Evolutionary conservation across 257 asterid species (phyloP), one percentile per base, ranked within the genome.

Genomic region (Solanum medicagineum): DNA sequence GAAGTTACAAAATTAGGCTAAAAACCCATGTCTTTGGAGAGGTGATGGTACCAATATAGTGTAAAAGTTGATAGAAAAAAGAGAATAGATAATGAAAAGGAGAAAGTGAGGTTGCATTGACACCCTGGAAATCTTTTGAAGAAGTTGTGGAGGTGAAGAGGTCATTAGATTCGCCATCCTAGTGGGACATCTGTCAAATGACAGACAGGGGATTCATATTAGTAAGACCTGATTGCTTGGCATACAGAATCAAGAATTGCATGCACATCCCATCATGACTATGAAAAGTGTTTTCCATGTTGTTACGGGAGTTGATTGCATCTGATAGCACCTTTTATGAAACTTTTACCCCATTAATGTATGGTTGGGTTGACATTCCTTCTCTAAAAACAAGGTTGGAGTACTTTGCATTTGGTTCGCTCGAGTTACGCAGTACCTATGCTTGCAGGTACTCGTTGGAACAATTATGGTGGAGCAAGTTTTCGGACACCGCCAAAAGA

Each of bases 201-300:
- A 87, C 93, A 14, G 87, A 93, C 56, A 80, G 69, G 86, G 98
- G 97, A 84, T 97, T 98, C 87, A 91, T 96, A 82, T 89, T 96
- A 86, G 98, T 92, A 88, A 93, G 99, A 88, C 99, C 99, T 1
- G 99, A 96, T 22, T 68, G 98, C 96, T 11, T 96, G 99, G 99
- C 90, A 93, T 44, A 19, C 91, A 10, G 87, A 88, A 85, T 87
- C 91, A 1, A 87, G 81, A 88, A 87, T 87, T 59, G 71, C 86
- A 55, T 26, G 29, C 29, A 26, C 87, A 92, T 84, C 91, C 88
- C 22, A 68, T 29, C 83, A 24, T 54, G 86, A 94, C 85, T 87
- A 89, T 96, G 89, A 92, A 87, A 85, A 90, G 74, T 66, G 90
- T 91, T 79, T 91, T 95, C 80, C 82, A 86, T 40, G 85, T 89